Conservation (phyloP, 805 yeast genomes). For the Tetrapisispora taiwanensis region DNA sequence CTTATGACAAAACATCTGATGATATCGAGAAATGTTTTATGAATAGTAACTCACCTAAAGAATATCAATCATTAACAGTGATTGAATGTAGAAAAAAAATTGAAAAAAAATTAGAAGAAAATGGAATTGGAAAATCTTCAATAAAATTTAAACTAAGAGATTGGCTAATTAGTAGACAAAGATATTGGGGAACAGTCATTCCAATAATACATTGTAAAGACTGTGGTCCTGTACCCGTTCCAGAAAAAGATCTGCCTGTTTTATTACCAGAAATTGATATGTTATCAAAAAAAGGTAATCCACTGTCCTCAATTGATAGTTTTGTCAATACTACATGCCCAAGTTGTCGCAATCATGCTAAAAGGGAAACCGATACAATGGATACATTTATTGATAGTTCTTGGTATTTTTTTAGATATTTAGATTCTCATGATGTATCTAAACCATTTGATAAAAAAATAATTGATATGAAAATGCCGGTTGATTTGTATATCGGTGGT, state of each 20-base stretch:
- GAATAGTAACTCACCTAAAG: constrained; percentile 35
- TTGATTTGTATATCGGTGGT: constrained; percentile 88
- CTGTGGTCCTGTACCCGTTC: constrained; percentile 92
- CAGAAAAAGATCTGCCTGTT: constrained; percentile 79
- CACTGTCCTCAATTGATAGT: constrained; percentile 54
- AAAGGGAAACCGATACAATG: constrained; percentile 95
- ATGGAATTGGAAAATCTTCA: constrained; percentile 36
- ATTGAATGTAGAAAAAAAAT: constrained; percentile 44
- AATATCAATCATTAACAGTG: constrained; percentile 40
- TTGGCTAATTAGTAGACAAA: constrained; percentile 89
- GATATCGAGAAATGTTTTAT: constrained; percentile 36
- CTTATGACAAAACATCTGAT: constrained; percentile 31
- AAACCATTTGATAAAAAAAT: constrained; percentile 43
- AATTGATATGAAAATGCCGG: constrained; percentile 57
- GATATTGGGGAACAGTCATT: constrained; percentile 98
- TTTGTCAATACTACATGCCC: constrained; percentile 77
- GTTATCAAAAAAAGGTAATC: constrained; percentile 48
- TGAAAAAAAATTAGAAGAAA: constrained; percentile 31
- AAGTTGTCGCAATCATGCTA: constrained; percentile 59
- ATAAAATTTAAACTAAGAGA: constrained; percentile 66
- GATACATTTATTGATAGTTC: constrained; percentile 97
- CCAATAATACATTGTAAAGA: constrained; percentile 80
- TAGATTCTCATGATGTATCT: constrained; percentile 55
- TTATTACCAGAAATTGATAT: constrained; percentile 50
- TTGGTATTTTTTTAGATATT: constrained; percentile 85